Conservation (phyloP, 1,284 basidiomycete species). For the Cryptococcus maquisensis region DNA sequence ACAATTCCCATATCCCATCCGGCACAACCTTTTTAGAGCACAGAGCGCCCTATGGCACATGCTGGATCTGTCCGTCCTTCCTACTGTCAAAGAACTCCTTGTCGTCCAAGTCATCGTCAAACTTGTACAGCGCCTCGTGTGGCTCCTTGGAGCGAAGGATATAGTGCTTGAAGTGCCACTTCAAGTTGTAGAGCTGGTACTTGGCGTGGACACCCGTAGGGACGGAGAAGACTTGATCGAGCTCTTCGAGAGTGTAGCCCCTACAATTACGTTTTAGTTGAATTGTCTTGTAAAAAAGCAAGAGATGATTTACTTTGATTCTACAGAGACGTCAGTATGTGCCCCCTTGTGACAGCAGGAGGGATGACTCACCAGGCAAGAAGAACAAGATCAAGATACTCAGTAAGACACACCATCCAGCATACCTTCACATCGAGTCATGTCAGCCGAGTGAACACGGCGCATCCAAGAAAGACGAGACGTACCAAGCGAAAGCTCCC, state of each 20-base stretch:
- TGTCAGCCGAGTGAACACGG: background rate
- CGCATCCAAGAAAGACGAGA: conserved; percentile 21
- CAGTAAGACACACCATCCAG: conserved; percentile 51
- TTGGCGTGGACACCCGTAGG: conserved; percentile 19
- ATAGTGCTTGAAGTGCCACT: conserved; percentile 19
- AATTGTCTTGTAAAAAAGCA: too few species aligned
- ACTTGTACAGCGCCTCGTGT: conserved; percentile 12
- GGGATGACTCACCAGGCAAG: too few species aligned
- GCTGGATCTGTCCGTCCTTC: too few species aligned
- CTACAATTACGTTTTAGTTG: too few species aligned
- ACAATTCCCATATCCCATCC: too few species aligned
- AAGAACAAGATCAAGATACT: conserved; percentile 26
- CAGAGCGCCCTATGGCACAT: too few species aligned
- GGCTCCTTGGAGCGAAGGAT: conserved; percentile 15
- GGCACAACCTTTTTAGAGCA: too few species aligned
- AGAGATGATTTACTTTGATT: background rate
- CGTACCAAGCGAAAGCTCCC: conserved; percentile 24
- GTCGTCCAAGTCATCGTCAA: conserved; percentile 13
- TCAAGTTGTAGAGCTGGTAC: conserved; percentile 58
- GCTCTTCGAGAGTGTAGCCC: conserved; percentile 8
- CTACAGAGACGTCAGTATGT: too few species aligned
- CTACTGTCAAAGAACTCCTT: too few species aligned
- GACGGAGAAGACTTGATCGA: conserved; percentile 33
- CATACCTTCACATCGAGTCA: conserved; percentile 38
- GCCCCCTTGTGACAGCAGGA: too few species aligned